A percentile compares a stretch with the other conserved stretches of the same genome.
These are phyloP conservation scores for Pichia phayaonensis DNA, from an alignment of 805 yeast species.

Conservation along the genomic window DNA sequence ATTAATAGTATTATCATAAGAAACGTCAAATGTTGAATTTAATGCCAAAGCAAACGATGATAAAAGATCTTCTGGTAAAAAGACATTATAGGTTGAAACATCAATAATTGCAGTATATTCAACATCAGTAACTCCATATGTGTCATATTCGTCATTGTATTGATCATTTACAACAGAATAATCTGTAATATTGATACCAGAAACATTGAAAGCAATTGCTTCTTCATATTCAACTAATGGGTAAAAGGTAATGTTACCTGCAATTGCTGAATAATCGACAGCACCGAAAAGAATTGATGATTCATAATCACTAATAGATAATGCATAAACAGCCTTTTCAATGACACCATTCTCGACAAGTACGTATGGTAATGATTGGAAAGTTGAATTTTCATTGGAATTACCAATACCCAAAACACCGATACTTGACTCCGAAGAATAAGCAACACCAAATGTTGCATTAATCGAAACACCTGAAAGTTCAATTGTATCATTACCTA, in stretches of 20 bases:
- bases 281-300: constrained; percentile 14
- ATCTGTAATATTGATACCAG: neutral
- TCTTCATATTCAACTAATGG: constrained; percentile 12
- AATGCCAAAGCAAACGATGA: neutral
- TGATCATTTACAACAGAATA: neutral
- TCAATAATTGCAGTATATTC: neutral
- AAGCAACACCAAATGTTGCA: constrained; percentile 11
- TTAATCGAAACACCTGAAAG: constrained; percentile 1
- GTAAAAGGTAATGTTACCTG: constrained; percentile 8
- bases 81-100: constrained; percentile 2
- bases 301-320: neutral
- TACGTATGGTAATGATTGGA: constrained; percentile 9
- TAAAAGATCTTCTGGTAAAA: constrained; percentile 6
- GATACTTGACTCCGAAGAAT: constrained; percentile 9
- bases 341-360: constrained; percentile 10
- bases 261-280: constrained; percentile 4
- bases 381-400: constrained; percentile 5
- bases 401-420: constrained; percentile 17
- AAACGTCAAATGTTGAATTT: neutral
- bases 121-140: neutral
- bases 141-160: neutral
- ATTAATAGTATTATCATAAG: constrained; percentile 1
- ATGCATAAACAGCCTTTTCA: constrained; percentile 10
- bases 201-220: constrained; percentile 11
- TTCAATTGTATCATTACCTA: constrained; percentile 10